Base-by-base conservation (phyloP, 208 protist species). In the Crithidia acanthocephali region DNA sequence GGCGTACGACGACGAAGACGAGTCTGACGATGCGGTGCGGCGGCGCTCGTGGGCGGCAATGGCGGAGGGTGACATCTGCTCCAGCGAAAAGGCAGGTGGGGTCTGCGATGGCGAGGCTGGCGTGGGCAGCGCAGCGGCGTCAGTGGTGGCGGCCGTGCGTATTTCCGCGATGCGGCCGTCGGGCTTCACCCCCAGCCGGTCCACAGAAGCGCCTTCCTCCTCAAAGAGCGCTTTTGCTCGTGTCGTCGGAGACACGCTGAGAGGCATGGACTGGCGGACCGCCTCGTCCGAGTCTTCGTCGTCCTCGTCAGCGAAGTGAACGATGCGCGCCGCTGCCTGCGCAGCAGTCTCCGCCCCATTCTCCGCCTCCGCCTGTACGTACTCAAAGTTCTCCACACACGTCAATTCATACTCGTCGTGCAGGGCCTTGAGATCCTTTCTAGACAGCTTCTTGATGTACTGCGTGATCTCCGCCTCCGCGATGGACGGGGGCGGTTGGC, bases 331-430 rank as follows among this genome's bases (percentile, higher is more conserved):
- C 11, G 69, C 40, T 45, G n/a, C 61, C 61, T 45, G 25, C 33
- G 28, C 22, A 4, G 15, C 25, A 8, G 15, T 23, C 18, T 47
- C 32, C 27, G 47, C 23, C 27, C 35, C 35, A 5, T 9, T 20
- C 25, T 28, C 40, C 35, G 47, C 63, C 33, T 33, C 71, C 9
- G 53, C 37, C 33, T 50, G 20, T 45, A 76, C 35, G 63, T 60
- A 66, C 47, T 70, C 63, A 45, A 71, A 76, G 37, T 66, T 56
- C 3, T 76, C 71, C 35, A 70, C 30, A 27, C 25, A 58, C 11
- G 63, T 66, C 33, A 76, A 56, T 35, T 76, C 63, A 44, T 58
- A 76, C 63, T 76, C 71, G 33, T 69, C 35, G 35, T 76, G 50
- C 27, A 76, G 28, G 0, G 57, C 63, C 22, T 60, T 69, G 20